Conservation (phyloP, 805 yeast species). For the Candida argentea region DNA sequence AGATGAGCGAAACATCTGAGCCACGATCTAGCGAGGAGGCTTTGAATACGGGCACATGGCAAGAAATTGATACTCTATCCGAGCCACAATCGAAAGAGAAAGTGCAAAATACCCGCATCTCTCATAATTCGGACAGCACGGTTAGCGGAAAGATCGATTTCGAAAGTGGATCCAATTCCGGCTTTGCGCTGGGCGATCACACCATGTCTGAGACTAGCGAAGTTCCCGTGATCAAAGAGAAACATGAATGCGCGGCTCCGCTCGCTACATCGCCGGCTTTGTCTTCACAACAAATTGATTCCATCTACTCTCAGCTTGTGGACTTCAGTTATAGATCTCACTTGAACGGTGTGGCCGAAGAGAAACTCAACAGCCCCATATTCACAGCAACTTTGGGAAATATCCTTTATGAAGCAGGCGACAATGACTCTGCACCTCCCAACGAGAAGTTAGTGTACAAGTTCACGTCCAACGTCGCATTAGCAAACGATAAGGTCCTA, state of each 20-base stretch:
- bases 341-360: slow-evolving; percentile 12
- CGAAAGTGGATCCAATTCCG: too few relatives aligned
- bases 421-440: slow-evolving; percentile 4
- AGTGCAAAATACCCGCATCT: too few relatives aligned
- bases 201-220: neutral
- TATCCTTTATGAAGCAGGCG: slow-evolving; percentile 17
- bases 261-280: too few relatives aligned
- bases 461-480: slow-evolving; percentile 26
- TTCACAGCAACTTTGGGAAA: slow-evolving; percentile 32
- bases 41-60: too few relatives aligned
- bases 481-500: slow-evolving; percentile 21
- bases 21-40: too few relatives aligned
- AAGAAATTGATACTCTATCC: too few relatives aligned
- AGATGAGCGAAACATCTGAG: too few relatives aligned
- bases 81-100: too few relatives aligned
- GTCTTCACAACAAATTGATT: slow-evolving; percentile 10
- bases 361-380: slow-evolving; percentile 14
- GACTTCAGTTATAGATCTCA: slow-evolving; percentile 16
- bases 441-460: slow-evolving; percentile 7
- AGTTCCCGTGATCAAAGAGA: slow-evolving; percentile 3
- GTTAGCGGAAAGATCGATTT: too few relatives aligned
- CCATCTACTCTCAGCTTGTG: slow-evolving; percentile 14
- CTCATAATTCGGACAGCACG: too few relatives aligned
- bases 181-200: too few relatives aligned
- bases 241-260: too few relatives aligned